These are phyloP conservation scores for Babesia bigemina DNA, from an alignment of 169 alveolate species.

Conservation along the genomic window DNA sequence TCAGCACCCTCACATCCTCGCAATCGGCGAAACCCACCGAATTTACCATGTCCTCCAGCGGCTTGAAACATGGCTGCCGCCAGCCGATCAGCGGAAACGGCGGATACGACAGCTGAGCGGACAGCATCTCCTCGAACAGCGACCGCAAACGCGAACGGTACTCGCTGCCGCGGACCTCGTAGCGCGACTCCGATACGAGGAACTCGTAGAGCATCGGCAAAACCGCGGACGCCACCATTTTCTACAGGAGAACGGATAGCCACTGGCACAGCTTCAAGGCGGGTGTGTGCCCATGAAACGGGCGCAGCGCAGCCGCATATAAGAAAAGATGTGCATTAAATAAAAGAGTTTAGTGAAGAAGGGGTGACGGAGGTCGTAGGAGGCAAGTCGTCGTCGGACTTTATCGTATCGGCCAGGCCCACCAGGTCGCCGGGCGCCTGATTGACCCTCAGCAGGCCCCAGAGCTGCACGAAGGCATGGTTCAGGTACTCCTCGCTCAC, in stretches of 20 bases:
- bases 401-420: constrained; percentile 42
- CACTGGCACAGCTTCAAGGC: not conserved
- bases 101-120: constrained; percentile 14
- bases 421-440: constrained; percentile 73
- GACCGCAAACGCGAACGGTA: constrained; percentile 46
- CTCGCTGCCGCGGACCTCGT: constrained; percentile 65
- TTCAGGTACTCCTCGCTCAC: constrained; percentile 83
- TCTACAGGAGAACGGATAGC: constrained; percentile 1
- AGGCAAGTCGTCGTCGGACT: constrained; percentile 22
- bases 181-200: constrained; percentile 56
- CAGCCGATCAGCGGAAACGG: not conserved
- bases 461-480: constrained; percentile 83
- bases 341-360: constrained; percentile 9
- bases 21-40: constrained; percentile 42
- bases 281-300: constrained; percentile 15
- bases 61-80: constrained; percentile 13
- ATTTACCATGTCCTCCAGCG: constrained; percentile 26
- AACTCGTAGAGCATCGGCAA: constrained; percentile 60
- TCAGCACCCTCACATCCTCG: constrained; percentile 24
- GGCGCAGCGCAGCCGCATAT: not conserved
- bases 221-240: constrained; percentile 35
- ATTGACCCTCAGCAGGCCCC: constrained; percentile 76
- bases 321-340: not conserved
- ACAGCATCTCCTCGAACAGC: constrained; percentile 34
- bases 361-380: not conserved